Evolutionary conservation across 176 grass and related monocot genomes (phyloP), one percentile per base, ranked within the genome.

Genomic region (Eremochloa ophiuroides): DNA sequence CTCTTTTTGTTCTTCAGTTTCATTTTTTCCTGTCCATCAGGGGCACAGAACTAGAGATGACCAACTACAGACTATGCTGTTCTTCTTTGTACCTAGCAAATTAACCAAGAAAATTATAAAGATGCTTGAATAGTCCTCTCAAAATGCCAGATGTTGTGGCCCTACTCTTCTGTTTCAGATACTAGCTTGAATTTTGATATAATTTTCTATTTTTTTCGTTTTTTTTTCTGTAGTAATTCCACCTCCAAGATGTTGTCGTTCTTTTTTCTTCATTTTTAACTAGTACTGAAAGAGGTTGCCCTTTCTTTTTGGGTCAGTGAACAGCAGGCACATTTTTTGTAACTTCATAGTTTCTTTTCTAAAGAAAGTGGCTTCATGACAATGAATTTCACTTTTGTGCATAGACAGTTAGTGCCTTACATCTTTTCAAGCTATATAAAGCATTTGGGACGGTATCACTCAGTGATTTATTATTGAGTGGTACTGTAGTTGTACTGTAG

Each of bases 161-260:
- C 53, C n/a, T 58, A 58, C 22, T 30, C 69, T 73, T 62, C 0
- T 72, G 20, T 64, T 74, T 26, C 14, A 50, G 29, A 17, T 43
- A 46, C 55, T 83, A 58, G 25, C 12, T 76, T 75, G 61, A 84
- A 66, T 26, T 47, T 47, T 50, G 62, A 22, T 51, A 34, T 79
- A 29, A 51, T 66, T 79, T 46, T 17, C 40, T 46, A 33, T 14
- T 71, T 15, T 7, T 1, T 5, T 9, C 20, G 18, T 13, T 47
- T 23, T 23, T 12, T 62, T 20, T 27, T 64, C 42, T 25, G 30
- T 81, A 44, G 38, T 62, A 12, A 40, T 35, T 35, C 34, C 34
- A 35, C 34, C 27, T 31, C 61, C 6, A 3, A 44, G 22, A 26
- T n/a, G 12, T 42, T 38, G 22, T 27, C 11, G 11, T 30, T 62